Evolutionary conservation across 192 early-diverging fungal species (phyloP).

Genomic region (Kickxella alabastrina): DNA sequence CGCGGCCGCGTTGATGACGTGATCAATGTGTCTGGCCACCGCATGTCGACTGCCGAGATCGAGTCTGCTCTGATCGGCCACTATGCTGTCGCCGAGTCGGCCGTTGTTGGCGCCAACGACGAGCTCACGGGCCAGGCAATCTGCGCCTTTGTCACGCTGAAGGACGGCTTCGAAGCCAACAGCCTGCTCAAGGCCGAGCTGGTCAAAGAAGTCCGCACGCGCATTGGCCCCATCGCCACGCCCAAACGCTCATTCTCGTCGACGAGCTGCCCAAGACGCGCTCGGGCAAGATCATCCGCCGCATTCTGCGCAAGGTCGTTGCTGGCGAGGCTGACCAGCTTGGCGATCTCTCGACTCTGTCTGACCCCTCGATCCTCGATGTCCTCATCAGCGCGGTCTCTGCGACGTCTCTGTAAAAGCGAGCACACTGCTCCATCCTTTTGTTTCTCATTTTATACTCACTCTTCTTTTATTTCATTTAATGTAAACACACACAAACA

Average conservation of each 20-base stretch:
- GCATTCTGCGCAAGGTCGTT: constrained; percentile 91
- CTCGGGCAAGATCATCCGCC: constrained; percentile 94
- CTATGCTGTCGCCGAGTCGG: constrained; percentile 79
- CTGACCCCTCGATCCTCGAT: constrained; percentile 68
- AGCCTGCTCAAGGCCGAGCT: constrained; percentile 60
- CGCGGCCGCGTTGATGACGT: constrained; percentile 90
- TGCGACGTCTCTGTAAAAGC: constrained; percentile 21
- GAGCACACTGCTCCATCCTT: not conserved
- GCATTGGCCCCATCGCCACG: constrained; percentile 91
- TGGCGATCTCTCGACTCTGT: constrained; percentile 85
- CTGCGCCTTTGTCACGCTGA: constrained; percentile 79
- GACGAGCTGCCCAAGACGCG: constrained; percentile 93
- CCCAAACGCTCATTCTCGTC: constrained; percentile 84
- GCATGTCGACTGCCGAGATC: constrained; percentile 90
- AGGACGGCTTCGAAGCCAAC: constrained; percentile 57
- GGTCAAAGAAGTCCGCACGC: constrained; percentile 71
- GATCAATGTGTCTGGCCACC: constrained; percentile 95
- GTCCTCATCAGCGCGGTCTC: constrained; percentile 51
- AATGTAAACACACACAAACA: too few species aligned
- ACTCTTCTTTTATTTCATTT: too few species aligned
- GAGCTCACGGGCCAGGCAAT: constrained; percentile 90
- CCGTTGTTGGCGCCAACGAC: constrained; percentile 82
- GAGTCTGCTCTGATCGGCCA: constrained; percentile 86
- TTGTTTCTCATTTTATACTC: not conserved
- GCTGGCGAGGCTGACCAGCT: constrained; percentile 77